Conservation (phyloP, 2,329 filamentous ascomycete species). For the Cucurbitaria berberidis region DNA sequence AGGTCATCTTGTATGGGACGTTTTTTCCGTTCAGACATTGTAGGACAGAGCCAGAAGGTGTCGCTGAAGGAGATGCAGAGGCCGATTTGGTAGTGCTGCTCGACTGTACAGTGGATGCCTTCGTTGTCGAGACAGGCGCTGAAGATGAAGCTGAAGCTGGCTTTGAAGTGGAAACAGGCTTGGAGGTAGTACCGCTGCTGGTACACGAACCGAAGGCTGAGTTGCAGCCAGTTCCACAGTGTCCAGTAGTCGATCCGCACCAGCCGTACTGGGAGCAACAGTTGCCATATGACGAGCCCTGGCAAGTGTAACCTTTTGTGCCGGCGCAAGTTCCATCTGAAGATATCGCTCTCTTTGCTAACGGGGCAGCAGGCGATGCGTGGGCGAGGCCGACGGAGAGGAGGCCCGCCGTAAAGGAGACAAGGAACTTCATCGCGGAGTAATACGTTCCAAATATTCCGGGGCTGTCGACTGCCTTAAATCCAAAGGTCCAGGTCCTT, state of each 20-base stretch:
- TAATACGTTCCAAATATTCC: background rate
- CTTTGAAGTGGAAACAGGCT: slow-evolving; percentile 4
- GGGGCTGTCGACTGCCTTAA: background rate
- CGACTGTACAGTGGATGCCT: slow-evolving; percentile 31
- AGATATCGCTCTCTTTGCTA: slow-evolving; percentile 42
- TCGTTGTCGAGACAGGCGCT: slow-evolving; percentile 28
- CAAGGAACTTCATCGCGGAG: slow-evolving; percentile 25
- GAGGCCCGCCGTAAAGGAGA: slow-evolving; percentile 23
- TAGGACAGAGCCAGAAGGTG: slow-evolving; percentile 16
- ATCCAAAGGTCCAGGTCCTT: background rate
- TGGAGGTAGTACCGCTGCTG: slow-evolving; percentile 10
- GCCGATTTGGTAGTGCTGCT: slow-evolving; percentile 21
- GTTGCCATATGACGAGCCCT: slow-evolving; percentile 51
- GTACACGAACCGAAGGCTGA: slow-evolving; percentile 40
- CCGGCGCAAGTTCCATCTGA: slow-evolving; percentile 53
- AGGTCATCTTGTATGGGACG: slow-evolving; percentile 41
- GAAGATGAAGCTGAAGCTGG: slow-evolving; percentile 42
- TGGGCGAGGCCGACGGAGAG: slow-evolving; percentile 27
- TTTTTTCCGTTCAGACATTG: slow-evolving; percentile 44
- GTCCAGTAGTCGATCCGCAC: slow-evolving; percentile 44
- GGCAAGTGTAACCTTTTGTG: slow-evolving; percentile 50
- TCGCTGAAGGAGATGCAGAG: slow-evolving; percentile 18
- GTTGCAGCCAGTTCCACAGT: slow-evolving; percentile 43
- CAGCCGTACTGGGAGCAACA: slow-evolving; percentile 54
- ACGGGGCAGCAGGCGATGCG: slow-evolving; percentile 11